Base-by-base conservation (phyloP, 805 yeast species). In the Saccharomycopsis sp. region DNA sequence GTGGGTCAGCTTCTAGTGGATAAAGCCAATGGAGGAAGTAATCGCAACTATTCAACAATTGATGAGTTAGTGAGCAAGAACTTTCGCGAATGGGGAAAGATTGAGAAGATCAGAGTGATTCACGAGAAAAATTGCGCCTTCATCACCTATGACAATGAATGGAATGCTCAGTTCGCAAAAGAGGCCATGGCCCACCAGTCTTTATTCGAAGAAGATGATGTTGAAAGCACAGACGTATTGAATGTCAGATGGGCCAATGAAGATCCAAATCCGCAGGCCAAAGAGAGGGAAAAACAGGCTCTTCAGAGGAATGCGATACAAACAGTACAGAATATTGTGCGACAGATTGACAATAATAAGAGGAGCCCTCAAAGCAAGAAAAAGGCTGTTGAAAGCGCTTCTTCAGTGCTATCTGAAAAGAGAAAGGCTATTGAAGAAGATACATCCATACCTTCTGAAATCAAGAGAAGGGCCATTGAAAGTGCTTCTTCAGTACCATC, bases 141-240 rank as follows among this genome's bases (percentile, higher is more conserved):
- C 72, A 81, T 94, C 3, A 85, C 87, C 0, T 93, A 74, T 67
- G 76, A 76, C 58, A 69, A 77, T 41, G 96, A 89, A 65, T 69
- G 78, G 20, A 85, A 80, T 67, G 97, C 97, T 0, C 97, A 93
- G 69, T 94, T 93, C 75, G 97, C 97, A 0, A 89, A 89, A 66
- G 98, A 93, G 70, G 96, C 96, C 1, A 89, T 93, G 97, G 81
- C 86, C 47, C 85, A 85, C 51, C 98, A 93, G 69, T 78, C 87
- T 7, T 69, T 92, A 5, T 79, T 84, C 56, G 83, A 79, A 50
- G 78, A 80, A 58, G 96, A 87, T 62, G 38, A 29, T 5, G 38
- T 7, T 29, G 38, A 29, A 12, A 29, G 38, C 38, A 29, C 38
- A 29, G 38, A 29, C 38, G 79, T 85, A 0, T 70, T 92, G 51